phyloP scores from a whole-genome alignment of 2,329 filamentous ascomycete genomes.

The Beauveria scarabaeidicola region DNA sequence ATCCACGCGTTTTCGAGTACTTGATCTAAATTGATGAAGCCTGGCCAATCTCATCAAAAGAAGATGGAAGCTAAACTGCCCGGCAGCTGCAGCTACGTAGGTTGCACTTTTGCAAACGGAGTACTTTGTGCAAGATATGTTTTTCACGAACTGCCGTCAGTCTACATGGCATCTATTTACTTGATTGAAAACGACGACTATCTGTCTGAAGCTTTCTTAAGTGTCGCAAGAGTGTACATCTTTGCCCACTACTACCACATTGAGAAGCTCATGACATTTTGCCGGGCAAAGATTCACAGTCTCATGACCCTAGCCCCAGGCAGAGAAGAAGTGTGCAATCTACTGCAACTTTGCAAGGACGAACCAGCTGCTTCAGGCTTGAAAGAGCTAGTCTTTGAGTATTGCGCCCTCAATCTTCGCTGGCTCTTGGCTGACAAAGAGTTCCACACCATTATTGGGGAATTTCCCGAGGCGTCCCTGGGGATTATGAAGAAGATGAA shows the following conservation, averaged over 20 bases:
- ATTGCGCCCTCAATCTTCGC: not conserved
- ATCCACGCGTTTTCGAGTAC: no score
- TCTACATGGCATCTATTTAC: no score
- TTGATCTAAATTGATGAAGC: no score
- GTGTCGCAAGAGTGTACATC: not conserved
- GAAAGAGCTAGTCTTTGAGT: not conserved
- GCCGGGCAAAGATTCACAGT: not conserved
- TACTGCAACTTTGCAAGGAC: not conserved
- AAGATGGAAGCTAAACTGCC: no score
- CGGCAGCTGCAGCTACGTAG: no score
- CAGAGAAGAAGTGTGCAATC: not conserved
- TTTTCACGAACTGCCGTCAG: not conserved
- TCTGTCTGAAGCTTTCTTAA: not conserved
- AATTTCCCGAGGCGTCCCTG: not conserved
- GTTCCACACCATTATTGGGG: not conserved
- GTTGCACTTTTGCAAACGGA: no score
- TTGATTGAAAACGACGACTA: not conserved
- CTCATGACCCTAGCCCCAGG: rapidly evolving
- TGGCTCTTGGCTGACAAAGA: rapidly evolving
- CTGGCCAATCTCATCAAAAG: no score
- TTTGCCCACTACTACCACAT: not conserved
- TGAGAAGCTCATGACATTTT: not conserved
- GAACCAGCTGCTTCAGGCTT: not conserved
- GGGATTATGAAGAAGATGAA: not conserved
- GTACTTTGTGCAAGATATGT: no score